These are phyloP conservation scores for Colletotrichum sp. DNA, from an alignment of 2,329 filamentous ascomycete species.

Conservation along the genomic window DNA sequence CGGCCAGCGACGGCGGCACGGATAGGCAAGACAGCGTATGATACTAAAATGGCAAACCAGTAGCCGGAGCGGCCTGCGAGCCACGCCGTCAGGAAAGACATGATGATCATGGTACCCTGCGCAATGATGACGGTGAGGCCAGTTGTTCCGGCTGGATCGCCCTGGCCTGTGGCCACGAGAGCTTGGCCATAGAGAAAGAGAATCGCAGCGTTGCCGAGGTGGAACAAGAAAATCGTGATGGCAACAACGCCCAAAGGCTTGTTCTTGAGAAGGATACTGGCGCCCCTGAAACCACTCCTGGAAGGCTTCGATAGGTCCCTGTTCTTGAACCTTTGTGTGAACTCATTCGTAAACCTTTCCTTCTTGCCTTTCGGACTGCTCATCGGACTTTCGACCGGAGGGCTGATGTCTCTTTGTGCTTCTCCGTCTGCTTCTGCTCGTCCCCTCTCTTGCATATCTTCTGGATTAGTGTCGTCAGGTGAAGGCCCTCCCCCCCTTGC, in stretches of 20 bases:
- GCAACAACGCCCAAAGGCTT: neutral
- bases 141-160: conserved; percentile 8
- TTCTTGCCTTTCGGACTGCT: neutral
- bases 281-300: neutral
- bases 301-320: neutral
- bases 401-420: neutral
- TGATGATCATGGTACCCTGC: conserved; percentile 9
- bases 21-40: neutral
- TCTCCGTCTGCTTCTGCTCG: neutral
- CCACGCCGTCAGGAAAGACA: conserved; percentile 6
- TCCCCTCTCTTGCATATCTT: neutral
- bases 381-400: neutral
- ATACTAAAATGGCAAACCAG: neutral
- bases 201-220: conserved; percentile 13
- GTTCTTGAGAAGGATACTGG: neutral
- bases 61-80: neutral
- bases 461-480: neutral
- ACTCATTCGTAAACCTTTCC: neutral
- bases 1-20: conserved; percentile 7
- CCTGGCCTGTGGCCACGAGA: conserved; percentile 6
- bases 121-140: conserved; percentile 12
- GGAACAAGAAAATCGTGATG: neutral
- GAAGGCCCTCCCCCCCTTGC: neutral
- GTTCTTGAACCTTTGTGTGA: neutral
- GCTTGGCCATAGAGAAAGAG: conserved; percentile 9